Evolutionary conservation across 2,329 filamentous ascomycete species (phyloP), one percentile per base, ranked within the genome.

Genomic region (Penicillium sp.): DNA sequence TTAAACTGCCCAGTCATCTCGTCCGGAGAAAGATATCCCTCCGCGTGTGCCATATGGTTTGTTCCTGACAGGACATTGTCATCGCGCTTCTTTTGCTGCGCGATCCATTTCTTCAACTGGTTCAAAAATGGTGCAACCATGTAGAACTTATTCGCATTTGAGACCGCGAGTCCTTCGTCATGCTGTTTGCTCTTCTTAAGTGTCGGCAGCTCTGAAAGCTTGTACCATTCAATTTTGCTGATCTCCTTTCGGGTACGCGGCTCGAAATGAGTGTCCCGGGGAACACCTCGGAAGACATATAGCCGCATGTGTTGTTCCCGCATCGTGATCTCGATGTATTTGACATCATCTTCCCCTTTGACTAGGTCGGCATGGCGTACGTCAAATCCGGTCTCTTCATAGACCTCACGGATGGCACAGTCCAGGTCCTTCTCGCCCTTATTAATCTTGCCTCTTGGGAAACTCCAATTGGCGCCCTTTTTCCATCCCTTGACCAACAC

Each of bases 401-500:
- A 93, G 4, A 95, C 92, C 65, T 99, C 93, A 43, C 93, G 83
- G 43, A 96, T 80, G 19, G 95, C 93, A 69, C 95, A 99, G 65
- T 93, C 90, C 48, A 97, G 72, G 64, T 99, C 92, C 52, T 88
- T 84, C 70, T 99, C 93, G 63, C 95, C 89, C 72, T 95, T 95
- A 76, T 96, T 96, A 73, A 99, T 97, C 74, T 99, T 99, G 33
- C 93, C 95, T 42, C 92, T 78, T 0, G 93, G 93, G 51, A 99
- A 99, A 67, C 90, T 95, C 93, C 93, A 99, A 66, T 87, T 92
- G 11, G 92, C 88, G 29, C 87, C 85, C 69, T 95, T 97, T 76
- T 97, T 99, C 89, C 91, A 99, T 13, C 93, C 95, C 66, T 95
- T 95, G 52, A 99, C 95, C 36, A 99, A 77, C 12, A 99, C 82